Conservation (phyloP, 225 moss, liverwort and hornwort genomes). For the Marchantia polymorpha region DNA sequence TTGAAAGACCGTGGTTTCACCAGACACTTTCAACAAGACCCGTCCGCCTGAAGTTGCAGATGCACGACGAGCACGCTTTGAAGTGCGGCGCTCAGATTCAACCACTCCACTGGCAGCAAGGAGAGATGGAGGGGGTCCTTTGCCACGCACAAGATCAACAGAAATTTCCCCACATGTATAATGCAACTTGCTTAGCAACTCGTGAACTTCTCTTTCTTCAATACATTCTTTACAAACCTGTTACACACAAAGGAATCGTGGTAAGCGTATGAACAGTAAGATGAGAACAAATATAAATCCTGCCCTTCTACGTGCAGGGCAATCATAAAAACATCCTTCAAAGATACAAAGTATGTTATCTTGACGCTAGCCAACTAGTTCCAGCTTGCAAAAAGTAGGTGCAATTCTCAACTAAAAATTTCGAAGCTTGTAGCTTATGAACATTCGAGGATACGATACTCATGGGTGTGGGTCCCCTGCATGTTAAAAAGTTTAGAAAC, state of each 20-base stretch:
- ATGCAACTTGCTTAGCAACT: conserved; percentile 73
- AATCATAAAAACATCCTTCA: too few species aligned
- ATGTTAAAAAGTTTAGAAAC: neutral
- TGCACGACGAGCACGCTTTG: conserved; percentile 86
- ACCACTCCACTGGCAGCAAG: conserved; percentile 69
- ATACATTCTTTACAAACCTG: conserved; percentile 95
- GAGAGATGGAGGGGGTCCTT: conserved; percentile 90
- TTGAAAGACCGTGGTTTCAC: conserved; percentile 88
- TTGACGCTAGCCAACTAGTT: too few species aligned
- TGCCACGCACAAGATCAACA: conserved; percentile 90
- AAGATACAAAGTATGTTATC: too few species aligned
- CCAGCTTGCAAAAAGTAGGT: too few species aligned
- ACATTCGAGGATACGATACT: too few species aligned
- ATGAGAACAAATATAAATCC: neutral
- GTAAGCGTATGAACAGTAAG: neutral
- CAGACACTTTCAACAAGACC: conserved; percentile 79
- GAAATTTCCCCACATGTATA: conserved; percentile 82
- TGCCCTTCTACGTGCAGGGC: neutral
- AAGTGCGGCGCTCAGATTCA: conserved; percentile 90
- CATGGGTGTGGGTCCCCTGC: too few species aligned
- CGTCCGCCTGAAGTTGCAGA: conserved; percentile 85
- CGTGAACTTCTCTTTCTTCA: conserved; percentile 85
- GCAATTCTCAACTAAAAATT: too few species aligned
- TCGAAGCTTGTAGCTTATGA: too few species aligned
- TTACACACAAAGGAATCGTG: neutral